Evolutionary conservation across 805 yeast species (phyloP).

Genomic region (Sungouiella thailandica): DNA sequence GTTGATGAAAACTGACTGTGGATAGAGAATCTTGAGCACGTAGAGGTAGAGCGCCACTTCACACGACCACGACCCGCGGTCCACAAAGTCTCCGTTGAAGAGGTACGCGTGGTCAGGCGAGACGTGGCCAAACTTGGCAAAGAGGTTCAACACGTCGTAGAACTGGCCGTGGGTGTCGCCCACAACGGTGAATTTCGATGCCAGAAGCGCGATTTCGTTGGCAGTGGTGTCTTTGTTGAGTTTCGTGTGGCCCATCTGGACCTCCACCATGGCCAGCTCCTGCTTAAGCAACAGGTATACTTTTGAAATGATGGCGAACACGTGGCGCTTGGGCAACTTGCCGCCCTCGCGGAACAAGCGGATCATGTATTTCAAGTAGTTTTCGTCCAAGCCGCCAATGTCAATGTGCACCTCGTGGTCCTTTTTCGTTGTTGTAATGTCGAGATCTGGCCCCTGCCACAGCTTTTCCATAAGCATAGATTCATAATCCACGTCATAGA

Average conservation of each 20-base stretch:
- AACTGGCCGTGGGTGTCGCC: slow-evolving; percentile 99
- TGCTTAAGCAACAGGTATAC: slow-evolving; percentile 57
- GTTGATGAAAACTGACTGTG: slow-evolving; percentile 66
- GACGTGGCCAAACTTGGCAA: slow-evolving; percentile 70
- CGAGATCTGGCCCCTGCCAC: slow-evolving; percentile 57
- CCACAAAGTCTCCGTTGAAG: slow-evolving; percentile 97
- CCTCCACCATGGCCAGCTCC: slow-evolving; percentile 76
- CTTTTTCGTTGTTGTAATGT: slow-evolving; percentile 30
- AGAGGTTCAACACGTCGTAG: slow-evolving; percentile 80
- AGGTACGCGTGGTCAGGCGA: slow-evolving; percentile 63
- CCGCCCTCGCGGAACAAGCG: slow-evolving; percentile 70
- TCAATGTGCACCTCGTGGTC: slow-evolving; percentile 22
- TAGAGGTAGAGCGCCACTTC: slow-evolving; percentile 85
- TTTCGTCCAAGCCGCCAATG: slow-evolving; percentile 40
- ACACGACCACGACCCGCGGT: slow-evolving; percentile 97
- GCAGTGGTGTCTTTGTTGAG: slow-evolving; percentile 3
- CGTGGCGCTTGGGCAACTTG: slow-evolving; percentile 73
- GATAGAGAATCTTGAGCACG: slow-evolving; percentile 71
- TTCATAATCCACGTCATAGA: slow-evolving; percentile 45
- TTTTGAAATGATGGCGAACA: slow-evolving; percentile 72
- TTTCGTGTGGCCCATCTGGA: slow-evolving; percentile 39
- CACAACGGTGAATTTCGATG: slow-evolving; percentile 67
- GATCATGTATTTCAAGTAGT: slow-evolving; percentile 62
- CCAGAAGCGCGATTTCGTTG: neutral
- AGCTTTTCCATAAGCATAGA: slow-evolving; percentile 46